phyloP scores from a whole-genome alignment of 2,329 filamentous ascomycete species.

The Claviceps sp. region DNA sequence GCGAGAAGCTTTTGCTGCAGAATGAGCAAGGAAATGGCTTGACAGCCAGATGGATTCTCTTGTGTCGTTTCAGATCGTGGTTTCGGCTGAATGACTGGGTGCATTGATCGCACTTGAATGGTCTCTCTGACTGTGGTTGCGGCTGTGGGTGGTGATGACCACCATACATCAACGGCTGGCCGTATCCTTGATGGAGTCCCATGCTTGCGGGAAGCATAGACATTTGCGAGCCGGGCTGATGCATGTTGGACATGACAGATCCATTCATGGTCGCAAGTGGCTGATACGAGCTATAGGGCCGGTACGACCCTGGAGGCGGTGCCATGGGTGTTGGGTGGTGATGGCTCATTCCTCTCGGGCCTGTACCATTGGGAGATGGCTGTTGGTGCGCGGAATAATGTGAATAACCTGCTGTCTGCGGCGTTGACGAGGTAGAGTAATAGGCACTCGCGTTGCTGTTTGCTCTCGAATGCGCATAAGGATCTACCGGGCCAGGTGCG shows the following conservation, averaged over 20 bases:
- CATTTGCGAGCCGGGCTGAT: conserved; percentile 59
- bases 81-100: conserved; percentile 91
- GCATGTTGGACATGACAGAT: conserved; percentile 65
- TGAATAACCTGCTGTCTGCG: conserved; percentile 32
- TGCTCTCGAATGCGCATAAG: conserved; percentile 35
- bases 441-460: conserved; percentile 44
- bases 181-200: conserved; percentile 37
- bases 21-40: conserved; percentile 88
- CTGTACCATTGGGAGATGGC: conserved; percentile 31
- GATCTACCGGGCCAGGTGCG: conserved; percentile 43
- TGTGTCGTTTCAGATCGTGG: conserved; percentile 91
- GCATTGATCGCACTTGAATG: conserved; percentile 90
- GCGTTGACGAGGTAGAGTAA: conserved; percentile 39
- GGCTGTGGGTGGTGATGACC: conserved; percentile 37
- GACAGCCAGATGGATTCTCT: conserved; percentile 84
- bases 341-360: conserved; percentile 25
- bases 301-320: conserved; percentile 37
- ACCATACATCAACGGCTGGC: conserved; percentile 49
- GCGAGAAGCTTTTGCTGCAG: conserved; percentile 93
- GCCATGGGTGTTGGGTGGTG: conserved; percentile 18
- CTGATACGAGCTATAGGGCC: conserved; percentile 27
- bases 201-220: conserved; percentile 49
- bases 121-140: conserved; percentile 53
- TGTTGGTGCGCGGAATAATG: conserved; percentile 29
- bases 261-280: conserved; percentile 51